Evolutionary conservation across 23 red algal species (phyloP).

Genomic region (Gracilaria domingensis): DNA sequence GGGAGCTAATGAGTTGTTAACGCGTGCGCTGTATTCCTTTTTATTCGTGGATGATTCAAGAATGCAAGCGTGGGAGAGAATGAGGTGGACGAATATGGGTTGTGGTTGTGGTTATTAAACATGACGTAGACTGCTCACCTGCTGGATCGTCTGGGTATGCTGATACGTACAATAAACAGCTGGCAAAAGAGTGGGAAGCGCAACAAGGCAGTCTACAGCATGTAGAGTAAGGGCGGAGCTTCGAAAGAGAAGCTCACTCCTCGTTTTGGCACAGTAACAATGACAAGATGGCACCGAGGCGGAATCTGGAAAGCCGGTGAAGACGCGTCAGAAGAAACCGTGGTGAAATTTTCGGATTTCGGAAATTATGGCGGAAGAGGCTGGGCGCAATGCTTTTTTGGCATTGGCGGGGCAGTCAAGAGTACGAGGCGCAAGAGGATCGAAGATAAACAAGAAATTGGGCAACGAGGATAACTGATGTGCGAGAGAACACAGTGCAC

Average conservation of each 20-base stretch:
- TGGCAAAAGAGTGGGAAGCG: background rate
- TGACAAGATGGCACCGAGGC: no score
- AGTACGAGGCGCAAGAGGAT: background rate
- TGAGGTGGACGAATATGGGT: background rate
- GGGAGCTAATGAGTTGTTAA: background rate
- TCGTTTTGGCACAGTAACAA: no score
- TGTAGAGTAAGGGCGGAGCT: background rate
- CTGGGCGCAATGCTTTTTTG: background rate
- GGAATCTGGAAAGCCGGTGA: background rate
- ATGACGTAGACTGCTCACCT: conserved; percentile 2
- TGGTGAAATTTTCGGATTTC: background rate
- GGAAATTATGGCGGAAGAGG: background rate
- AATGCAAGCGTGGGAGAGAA: background rate
- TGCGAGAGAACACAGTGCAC: background rate
- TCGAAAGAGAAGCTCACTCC: background rate
- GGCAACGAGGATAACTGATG: conserved; percentile 8
- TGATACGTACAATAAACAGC: no score
- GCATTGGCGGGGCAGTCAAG: background rate
- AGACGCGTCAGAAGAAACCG: background rate
- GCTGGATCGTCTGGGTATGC: background rate
- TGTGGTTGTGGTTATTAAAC: background rate
- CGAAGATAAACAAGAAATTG: background rate
- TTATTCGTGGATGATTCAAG: background rate
- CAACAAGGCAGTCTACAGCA: background rate
- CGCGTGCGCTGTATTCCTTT: no score